These are phyloP conservation scores for Sergeia podlipaevii DNA, from an alignment of 208 protist genomes.

Conservation along the genomic window DNA sequence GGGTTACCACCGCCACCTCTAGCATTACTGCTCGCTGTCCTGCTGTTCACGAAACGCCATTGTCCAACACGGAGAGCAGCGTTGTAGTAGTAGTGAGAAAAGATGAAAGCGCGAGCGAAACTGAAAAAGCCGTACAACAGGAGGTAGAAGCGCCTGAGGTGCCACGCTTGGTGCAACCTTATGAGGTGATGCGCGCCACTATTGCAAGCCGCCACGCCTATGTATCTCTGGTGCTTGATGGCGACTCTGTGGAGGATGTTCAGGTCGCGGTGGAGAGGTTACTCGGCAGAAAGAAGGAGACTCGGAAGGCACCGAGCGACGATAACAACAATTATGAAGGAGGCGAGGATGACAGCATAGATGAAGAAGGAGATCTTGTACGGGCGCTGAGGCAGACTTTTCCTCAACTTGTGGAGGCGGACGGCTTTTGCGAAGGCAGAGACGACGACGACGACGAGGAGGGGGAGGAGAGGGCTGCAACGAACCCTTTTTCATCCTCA, in stretches of 20 bases:
- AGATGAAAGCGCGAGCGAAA: no score
- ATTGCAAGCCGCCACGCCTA: slow-evolving; percentile 43
- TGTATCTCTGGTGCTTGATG: slow-evolving; percentile 75
- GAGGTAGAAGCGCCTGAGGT: background rate
- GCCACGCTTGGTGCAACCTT: slow-evolving; percentile 34
- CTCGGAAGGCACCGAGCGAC: background rate
- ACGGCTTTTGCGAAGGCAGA: no score
- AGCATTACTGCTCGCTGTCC: no score
- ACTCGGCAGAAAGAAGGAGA: slow-evolving; percentile 17
- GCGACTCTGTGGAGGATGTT: slow-evolving; percentile 39
- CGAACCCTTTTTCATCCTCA: no score
- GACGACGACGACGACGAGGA: background rate
- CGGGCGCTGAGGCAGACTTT: slow-evolving; percentile 12
- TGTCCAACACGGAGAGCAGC: no score
- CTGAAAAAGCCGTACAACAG: background rate
- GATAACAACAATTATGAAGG: background rate
- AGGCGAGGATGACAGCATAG: background rate
- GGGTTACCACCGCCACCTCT: no score
- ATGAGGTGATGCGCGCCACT: slow-evolving; percentile 55
- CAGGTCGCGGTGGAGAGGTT: slow-evolving; percentile 31
- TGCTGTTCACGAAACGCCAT: no score
- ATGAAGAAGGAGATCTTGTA: slow-evolving; percentile 10
- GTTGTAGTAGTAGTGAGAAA: no score
- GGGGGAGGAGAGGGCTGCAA: no score
- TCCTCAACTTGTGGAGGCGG: slow-evolving; percentile 17